phyloP scores from a whole-genome alignment of 257 asterid genomes.

The Henckelia pumila region DNA sequence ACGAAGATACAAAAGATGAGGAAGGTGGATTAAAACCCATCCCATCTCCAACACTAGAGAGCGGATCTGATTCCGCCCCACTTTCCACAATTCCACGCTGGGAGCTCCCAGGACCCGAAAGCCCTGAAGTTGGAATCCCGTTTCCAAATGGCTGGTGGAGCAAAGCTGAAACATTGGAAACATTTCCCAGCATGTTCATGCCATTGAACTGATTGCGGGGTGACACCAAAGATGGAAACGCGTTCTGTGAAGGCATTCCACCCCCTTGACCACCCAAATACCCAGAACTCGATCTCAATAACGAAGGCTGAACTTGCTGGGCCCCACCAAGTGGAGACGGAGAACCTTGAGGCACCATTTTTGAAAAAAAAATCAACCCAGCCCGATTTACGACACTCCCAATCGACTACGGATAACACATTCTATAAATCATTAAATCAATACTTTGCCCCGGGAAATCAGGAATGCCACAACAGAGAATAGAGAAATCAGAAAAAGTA shows the following conservation, averaged over 20 bases:
- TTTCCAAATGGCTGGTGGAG: conserved; percentile 74
- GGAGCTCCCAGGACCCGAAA: conserved; percentile 59
- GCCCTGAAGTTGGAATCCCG: conserved; percentile 61
- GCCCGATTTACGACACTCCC: conserved; percentile 24
- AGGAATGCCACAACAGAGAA: too few relatives aligned
- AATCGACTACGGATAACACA: conserved; percentile 21
- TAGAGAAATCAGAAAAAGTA: too few relatives aligned
- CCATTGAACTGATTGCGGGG: conserved; percentile 63
- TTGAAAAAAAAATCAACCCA: conserved; percentile 22
- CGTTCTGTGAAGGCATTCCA: conserved; percentile 60
- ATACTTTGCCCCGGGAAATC: too few relatives aligned
- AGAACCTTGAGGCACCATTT: conserved; percentile 84
- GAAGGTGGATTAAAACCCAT: conserved; percentile 59
- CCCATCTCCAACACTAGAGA: conserved; percentile 55
- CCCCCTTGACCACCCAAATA: conserved; percentile 79
- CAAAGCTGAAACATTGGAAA: conserved; percentile 59
- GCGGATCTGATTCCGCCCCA: conserved; percentile 65
- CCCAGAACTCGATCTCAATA: conserved; percentile 74
- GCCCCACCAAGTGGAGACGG: conserved; percentile 63
- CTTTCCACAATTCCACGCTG: conserved; percentile 61
- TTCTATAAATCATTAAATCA: too few relatives aligned
- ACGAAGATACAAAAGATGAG: conserved; percentile 43
- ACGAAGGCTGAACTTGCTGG: conserved; percentile 58
- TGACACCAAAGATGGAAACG: conserved; percentile 62
- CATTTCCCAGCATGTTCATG: conserved; percentile 70